These are phyloP conservation scores for Pyrenochaeta sp. DNA, from an alignment of 2,329 filamentous ascomycete species.

Conservation along the genomic window DNA sequence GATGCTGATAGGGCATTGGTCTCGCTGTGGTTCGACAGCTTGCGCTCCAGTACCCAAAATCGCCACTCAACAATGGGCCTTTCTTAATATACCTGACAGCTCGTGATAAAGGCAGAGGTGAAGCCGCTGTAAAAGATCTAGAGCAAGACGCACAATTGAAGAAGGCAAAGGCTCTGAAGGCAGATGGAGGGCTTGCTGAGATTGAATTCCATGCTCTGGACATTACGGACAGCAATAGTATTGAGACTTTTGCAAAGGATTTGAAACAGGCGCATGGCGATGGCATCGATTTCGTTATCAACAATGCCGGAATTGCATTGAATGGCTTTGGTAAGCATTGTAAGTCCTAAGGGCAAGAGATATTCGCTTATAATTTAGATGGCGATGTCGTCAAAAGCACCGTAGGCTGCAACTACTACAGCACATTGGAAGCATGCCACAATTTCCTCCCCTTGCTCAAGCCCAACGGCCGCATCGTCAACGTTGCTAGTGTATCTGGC, in stretches of 20 bases:
- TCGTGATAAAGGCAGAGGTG: constrained; percentile 58
- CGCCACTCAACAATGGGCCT: constrained; percentile 56
- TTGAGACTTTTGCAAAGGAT: constrained; percentile 53
- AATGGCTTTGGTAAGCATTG: constrained; percentile 55
- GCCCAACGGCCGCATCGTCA: constrained; percentile 56
- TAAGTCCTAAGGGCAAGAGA: too few relatives aligned
- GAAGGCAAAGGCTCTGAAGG: constrained; percentile 55
- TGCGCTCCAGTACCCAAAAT: constrained; percentile 62
- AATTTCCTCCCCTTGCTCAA: constrained; percentile 58
- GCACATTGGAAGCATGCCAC: constrained; percentile 57
- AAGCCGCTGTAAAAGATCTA: constrained; percentile 56
- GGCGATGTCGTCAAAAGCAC: constrained; percentile 59
- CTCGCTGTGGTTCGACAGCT: constrained; percentile 63
- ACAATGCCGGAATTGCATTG: constrained; percentile 62
- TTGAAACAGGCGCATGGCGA: constrained; percentile 57
- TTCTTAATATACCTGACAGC: constrained; percentile 64
- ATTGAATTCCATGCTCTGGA: constrained; percentile 60
- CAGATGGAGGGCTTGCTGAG: constrained; percentile 50
- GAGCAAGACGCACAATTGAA: constrained; percentile 56
- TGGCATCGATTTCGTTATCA: constrained; percentile 63
- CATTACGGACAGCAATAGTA: constrained; percentile 57
- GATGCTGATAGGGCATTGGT: constrained; percentile 52
- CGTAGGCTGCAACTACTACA: constrained; percentile 62
- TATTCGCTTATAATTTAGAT: too few relatives aligned
- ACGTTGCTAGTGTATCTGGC: constrained; percentile 58